These are phyloP conservation scores for Penicillium olsonii DNA, from an alignment of 2,329 filamentous ascomycete genomes.

Conservation along the genomic window DNA sequence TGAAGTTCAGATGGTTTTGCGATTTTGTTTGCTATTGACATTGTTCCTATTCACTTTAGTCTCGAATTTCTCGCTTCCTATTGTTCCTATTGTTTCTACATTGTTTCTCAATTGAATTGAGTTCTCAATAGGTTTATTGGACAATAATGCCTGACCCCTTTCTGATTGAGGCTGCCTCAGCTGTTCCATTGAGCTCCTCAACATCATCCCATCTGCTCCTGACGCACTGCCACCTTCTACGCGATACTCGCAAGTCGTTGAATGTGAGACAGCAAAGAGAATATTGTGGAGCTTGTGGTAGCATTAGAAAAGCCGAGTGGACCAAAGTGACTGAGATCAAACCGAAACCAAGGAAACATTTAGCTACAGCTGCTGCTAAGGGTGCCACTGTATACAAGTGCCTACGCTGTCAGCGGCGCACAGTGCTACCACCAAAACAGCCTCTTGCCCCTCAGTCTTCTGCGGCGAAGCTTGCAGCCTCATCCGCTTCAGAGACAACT, in stretches of 20 bases:
- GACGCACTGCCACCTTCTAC: slow-evolving; percentile 39
- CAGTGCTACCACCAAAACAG: slow-evolving; percentile 28
- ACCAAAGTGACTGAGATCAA: slow-evolving; percentile 33
- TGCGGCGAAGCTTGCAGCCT: neutral
- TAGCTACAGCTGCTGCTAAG: slow-evolving; percentile 14
- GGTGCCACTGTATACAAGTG: slow-evolving; percentile 40
- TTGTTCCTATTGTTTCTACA: neutral
- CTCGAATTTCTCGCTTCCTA: too few species aligned
- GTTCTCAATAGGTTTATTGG: slow-evolving; percentile 11
- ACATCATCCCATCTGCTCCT: slow-evolving; percentile 44
- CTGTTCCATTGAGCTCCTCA: slow-evolving; percentile 37
- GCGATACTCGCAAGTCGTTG: slow-evolving; percentile 36
- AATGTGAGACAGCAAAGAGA: slow-evolving; percentile 33
- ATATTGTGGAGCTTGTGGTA: slow-evolving; percentile 45
- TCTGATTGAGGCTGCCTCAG: slow-evolving; percentile 38
- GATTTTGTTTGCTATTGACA: neutral
- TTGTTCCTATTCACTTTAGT: neutral
- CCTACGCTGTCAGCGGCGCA: slow-evolving; percentile 37
- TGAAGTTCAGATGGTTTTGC: neutral
- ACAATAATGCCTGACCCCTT: slow-evolving; percentile 28
- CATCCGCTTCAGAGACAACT: slow-evolving; percentile 3
- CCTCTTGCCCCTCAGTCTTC: slow-evolving; percentile 12
- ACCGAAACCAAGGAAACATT: slow-evolving; percentile 14
- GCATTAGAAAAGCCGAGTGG: slow-evolving; percentile 31
- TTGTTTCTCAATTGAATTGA: neutral